phyloP scores from a whole-genome alignment of 352 stramenopile species.

The Phytophthora kernoviae region DNA sequence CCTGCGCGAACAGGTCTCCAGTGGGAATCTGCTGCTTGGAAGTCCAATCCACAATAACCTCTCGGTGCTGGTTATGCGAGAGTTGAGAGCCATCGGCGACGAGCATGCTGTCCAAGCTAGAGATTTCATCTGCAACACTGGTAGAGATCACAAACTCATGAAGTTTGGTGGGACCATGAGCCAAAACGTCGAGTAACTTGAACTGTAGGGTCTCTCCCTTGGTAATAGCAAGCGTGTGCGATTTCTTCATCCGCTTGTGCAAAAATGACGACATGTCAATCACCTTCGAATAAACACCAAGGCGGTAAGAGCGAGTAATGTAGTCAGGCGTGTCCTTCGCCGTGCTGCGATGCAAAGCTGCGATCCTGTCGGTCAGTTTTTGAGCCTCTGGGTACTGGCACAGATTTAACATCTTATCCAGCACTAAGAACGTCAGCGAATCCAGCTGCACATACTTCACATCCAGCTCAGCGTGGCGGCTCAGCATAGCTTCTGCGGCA shows the following conservation, averaged over 20 bases:
- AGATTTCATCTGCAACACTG: constrained; percentile 44
- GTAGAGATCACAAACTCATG: constrained; percentile 53
- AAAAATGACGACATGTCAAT: constrained; percentile 84
- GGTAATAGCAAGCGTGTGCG: constrained; percentile 73
- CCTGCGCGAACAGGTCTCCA: constrained; percentile 45
- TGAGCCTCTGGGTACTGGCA: constrained; percentile 62
- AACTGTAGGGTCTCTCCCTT: constrained; percentile 65
- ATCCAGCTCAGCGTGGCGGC: constrained; percentile 74
- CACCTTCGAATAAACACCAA: constrained; percentile 87
- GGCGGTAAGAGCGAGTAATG: constrained; percentile 75
- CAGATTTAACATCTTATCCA: constrained; percentile 79
- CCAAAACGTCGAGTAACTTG: constrained; percentile 55
- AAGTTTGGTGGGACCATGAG: constrained; percentile 45
- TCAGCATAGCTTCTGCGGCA: constrained; percentile 66
- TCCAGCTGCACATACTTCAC: constrained; percentile 89
- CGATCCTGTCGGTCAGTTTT: constrained; percentile 53
- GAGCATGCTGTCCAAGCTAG: constrained; percentile 50
- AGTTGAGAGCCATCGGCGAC: constrained; percentile 35
- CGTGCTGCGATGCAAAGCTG: constrained; percentile 57
- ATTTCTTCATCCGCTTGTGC: constrained; percentile 74
- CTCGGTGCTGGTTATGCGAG: constrained; percentile 81
- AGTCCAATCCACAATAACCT: constrained; percentile 78
- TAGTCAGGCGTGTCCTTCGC: constrained; percentile 78
- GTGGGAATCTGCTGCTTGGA: constrained; percentile 38
- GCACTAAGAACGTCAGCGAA: constrained; percentile 82